Evolutionary conservation across 1,284 basidiomycete species (phyloP).

Genomic region (Tylopilus sp.): DNA sequence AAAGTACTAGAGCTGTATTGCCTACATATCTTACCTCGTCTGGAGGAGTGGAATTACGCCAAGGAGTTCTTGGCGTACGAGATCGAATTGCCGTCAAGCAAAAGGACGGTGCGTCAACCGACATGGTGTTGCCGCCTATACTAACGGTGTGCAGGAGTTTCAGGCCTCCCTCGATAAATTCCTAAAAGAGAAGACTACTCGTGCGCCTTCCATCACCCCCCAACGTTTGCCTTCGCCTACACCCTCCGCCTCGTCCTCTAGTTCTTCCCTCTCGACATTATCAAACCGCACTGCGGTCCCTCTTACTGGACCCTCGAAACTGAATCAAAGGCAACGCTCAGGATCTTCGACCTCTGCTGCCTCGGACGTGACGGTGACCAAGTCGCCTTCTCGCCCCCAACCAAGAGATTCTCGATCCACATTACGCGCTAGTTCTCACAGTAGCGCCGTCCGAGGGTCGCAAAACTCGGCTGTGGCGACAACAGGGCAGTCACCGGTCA

Average conservation of each 20-base stretch:
- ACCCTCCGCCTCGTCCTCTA: conserved; percentile 45
- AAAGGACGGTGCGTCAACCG: conserved; percentile 48
- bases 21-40: conserved; percentile 62
- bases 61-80: conserved; percentile 71
- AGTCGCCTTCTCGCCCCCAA: conserved; percentile 7
- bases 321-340: conserved; percentile 20
- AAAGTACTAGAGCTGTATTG: conserved; percentile 73
- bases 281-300: conserved; percentile 57
- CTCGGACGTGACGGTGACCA: conserved; percentile 31
- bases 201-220: conserved; percentile 10
- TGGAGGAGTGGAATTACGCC: conserved; percentile 76
- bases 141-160: conserved; percentile 38
- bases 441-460: conserved; percentile 28
- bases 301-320: conserved; percentile 27
- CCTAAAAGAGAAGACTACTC: conserved; percentile 6
- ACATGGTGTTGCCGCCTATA: not conserved
- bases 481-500: conserved; percentile 38
- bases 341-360: conserved; percentile 21
- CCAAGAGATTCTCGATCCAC: conserved; percentile 7
- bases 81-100: conserved; percentile 49
- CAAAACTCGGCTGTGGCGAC: conserved; percentile 17
- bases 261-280: conserved; percentile 51
- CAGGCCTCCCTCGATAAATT: conserved; percentile 39
- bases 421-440: conserved; percentile 13
- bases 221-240: conserved; percentile 33